Evolutionary conservation across 1,284 basidiomycete genomes (phyloP).

Genomic region (Austroboletus rostrupii): DNA sequence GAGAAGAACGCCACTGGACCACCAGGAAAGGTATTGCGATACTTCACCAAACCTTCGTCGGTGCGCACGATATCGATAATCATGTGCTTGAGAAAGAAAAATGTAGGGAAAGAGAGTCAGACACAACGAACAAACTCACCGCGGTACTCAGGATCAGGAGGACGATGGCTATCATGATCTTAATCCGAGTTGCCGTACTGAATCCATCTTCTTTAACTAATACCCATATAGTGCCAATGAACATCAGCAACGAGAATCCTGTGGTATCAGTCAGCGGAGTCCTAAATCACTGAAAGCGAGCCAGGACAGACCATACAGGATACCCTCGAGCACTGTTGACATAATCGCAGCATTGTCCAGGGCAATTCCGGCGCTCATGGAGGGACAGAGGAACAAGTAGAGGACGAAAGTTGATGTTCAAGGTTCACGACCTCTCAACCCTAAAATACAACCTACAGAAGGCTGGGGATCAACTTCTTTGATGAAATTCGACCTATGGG

Average conservation of each 20-base stretch:
- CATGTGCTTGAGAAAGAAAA: constrained; percentile 16
- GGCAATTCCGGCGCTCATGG: constrained; percentile 6
- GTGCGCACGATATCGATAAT: constrained; percentile 20
- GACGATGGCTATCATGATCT: constrained; percentile 4
- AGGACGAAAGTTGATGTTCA: too few relatives aligned
- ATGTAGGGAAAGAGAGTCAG: too few relatives aligned
- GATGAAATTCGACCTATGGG: too few relatives aligned
- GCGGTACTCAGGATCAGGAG: constrained; percentile 2
- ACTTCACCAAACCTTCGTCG: constrained; percentile 20
- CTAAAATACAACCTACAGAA: too few relatives aligned
- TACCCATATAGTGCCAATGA: constrained; percentile 11
- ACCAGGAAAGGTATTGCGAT: constrained; percentile 17
- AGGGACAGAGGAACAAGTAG: too few relatives aligned
- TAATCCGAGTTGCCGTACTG: neutral
- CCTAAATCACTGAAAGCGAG: too few relatives aligned
- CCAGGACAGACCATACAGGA: constrained; percentile 11
- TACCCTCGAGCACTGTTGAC: constrained; percentile 8
- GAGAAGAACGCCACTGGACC: constrained; percentile 21
- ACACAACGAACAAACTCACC: constrained; percentile 1
- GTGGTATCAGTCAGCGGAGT: too few relatives aligned
- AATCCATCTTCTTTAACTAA: neutral
- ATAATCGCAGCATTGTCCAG: constrained; percentile 1
- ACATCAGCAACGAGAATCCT: constrained; percentile 19
- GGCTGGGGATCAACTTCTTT: too few relatives aligned
- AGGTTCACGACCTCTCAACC: too few relatives aligned